These are phyloP conservation scores for Mycena chlorophos DNA, from an alignment of 768 basidiomycete species.

Conservation along the genomic window DNA sequence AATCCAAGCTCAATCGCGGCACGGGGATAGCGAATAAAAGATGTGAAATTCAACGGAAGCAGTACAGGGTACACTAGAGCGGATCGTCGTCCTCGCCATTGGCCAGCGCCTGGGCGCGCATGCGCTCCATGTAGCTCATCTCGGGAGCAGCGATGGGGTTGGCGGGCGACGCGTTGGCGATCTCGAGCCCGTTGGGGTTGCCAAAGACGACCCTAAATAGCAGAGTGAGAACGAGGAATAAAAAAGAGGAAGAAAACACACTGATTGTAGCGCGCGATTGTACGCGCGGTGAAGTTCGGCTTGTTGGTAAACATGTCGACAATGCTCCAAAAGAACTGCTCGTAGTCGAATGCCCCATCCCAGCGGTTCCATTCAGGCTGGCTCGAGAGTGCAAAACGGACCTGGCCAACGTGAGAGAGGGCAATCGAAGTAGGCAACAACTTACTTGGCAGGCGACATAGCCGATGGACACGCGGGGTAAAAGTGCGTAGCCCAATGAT, in stretches of 20 bases:
- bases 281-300: background rate
- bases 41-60: background rate
- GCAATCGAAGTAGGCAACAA: background rate
- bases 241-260: background rate
- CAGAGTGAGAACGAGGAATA: background rate
- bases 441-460: background rate
- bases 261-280: background rate
- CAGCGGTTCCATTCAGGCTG: background rate
- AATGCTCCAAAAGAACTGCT: constrained; percentile 6
- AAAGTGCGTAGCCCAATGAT: background rate
- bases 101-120: background rate
- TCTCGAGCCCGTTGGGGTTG: background rate
- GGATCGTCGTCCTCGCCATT: background rate
- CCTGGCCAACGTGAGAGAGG: background rate
- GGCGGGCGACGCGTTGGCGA: background rate
- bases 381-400: constrained; percentile 1
- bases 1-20: too few relatives aligned
- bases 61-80: background rate
- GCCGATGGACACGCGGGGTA: background rate
- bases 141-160: background rate
- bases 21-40: background rate
- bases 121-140: background rate
- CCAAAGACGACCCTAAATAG: background rate
- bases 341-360: constrained; percentile 8
- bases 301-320: background rate